Conservation (phyloP, 768 basidiomycete genomes). For the Rubroboletus pulcherrimus region DNA sequence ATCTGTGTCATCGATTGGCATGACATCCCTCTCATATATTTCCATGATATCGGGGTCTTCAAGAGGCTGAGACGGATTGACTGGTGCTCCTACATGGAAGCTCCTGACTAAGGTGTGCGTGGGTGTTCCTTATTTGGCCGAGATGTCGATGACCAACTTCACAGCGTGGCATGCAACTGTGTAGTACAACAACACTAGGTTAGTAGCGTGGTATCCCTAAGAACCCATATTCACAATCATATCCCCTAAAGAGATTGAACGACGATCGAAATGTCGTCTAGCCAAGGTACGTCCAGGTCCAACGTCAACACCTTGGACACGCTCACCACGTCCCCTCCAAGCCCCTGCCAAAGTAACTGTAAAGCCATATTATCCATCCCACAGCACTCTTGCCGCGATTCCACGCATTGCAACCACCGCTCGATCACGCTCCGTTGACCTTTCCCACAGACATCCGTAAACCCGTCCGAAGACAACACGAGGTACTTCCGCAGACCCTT, state of each 20-base stretch:
- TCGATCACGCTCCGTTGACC: conserved; percentile 45
- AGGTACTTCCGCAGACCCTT: conserved; percentile 45
- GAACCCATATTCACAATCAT: background rate
- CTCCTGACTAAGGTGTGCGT: conserved; percentile 3
- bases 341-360: conserved; percentile 49
- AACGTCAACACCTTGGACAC: conserved; percentile 60
- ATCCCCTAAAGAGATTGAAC: conserved; percentile 49
- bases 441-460: conserved; percentile 55
- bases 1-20: conserved; percentile 11
- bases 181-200: conserved; percentile 5
- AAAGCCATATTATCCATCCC: conserved; percentile 49
- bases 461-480: conserved; percentile 64
- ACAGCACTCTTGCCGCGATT: conserved; percentile 18
- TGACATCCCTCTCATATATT: conserved; percentile 6
- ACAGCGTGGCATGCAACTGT: too few species aligned
- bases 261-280: conserved; percentile 65
- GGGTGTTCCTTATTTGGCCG: conserved; percentile 3
- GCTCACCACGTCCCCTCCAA: conserved; percentile 52
- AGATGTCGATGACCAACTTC: too few species aligned
- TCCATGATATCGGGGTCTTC: conserved; percentile 34
- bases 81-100: background rate
- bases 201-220: background rate
- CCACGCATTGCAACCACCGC: conserved; percentile 50
- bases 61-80: background rate
- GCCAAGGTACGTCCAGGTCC: conserved; percentile 62